phyloP scores from a whole-genome alignment of 768 basidiomycete species.

The Rhodotorula diobovata region DNA sequence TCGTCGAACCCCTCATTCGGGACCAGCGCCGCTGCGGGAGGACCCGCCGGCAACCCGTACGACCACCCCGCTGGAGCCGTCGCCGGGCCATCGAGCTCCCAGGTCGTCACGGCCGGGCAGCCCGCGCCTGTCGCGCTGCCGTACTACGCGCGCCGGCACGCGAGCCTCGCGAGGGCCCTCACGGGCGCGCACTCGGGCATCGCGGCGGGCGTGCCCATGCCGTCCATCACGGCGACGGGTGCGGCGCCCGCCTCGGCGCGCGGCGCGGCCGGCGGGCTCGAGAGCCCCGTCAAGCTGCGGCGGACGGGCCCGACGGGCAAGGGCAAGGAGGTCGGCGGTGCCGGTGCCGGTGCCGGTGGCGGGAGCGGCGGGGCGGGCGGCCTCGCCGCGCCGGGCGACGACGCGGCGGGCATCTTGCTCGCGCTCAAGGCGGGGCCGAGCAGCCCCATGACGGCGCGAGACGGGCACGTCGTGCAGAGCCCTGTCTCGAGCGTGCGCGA shows the following conservation, averaged over 20 bases:
- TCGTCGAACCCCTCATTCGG: neutral
- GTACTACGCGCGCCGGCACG: constrained; percentile 21
- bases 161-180: neutral
- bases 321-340: neutral
- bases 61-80: neutral
- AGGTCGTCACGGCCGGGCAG: constrained; percentile 11
- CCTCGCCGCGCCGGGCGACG: too few species aligned
- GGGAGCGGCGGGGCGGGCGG: too few species aligned
- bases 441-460: neutral
- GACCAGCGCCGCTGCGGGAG: too few species aligned
- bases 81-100: neutral
- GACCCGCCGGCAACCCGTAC: neutral
- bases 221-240: neutral
- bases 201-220: neutral
- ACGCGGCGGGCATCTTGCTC: constrained; percentile 28
- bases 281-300: constrained; percentile 15
- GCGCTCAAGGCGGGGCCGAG: constrained; percentile 30
- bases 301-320: neutral
- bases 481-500: constrained; percentile 25
- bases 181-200: constrained; percentile 2
- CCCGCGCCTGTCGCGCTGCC: constrained; percentile 28
- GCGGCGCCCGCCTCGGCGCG: neutral
- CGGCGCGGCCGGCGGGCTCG: neutral
- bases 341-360: too few species aligned
- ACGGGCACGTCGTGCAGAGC: constrained; percentile 15